These are phyloP conservation scores for Lavandula angustifolia DNA, from an alignment of 257 asterid species.

Conservation along the genomic window DNA sequence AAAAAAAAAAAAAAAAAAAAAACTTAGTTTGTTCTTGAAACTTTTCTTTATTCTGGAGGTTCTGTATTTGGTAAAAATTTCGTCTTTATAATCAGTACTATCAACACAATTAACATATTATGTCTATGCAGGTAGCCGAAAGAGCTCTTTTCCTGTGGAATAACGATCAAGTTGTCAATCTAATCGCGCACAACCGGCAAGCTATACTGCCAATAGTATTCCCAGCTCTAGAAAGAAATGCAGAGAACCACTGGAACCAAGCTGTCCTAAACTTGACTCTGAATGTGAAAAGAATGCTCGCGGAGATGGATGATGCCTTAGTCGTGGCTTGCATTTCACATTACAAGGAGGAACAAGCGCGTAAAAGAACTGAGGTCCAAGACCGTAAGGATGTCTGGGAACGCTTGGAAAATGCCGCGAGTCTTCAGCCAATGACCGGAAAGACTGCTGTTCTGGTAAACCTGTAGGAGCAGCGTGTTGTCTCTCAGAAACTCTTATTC, in stretches of 20 bases:
- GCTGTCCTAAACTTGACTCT: slow-evolving; percentile 67
- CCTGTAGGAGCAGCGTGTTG: slow-evolving; percentile 13
- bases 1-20: too few relatives aligned
- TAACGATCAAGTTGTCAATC: slow-evolving; percentile 64
- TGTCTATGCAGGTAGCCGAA: slow-evolving; percentile 73
- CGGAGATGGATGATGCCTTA: slow-evolving; percentile 73
- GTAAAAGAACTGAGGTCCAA: slow-evolving; percentile 36
- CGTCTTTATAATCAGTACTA: not conserved
- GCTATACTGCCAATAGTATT: slow-evolving; percentile 69
- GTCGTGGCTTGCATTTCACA: slow-evolving; percentile 56
- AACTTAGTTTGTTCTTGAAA: not conserved
- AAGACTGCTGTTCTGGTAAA: slow-evolving; percentile 72
- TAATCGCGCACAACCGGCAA: slow-evolving; percentile 71
- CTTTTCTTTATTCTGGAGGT: not conserved
- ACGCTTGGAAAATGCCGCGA: slow-evolving; percentile 58
- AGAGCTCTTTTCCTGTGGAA: slow-evolving; percentile 86
- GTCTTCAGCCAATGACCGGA: slow-evolving; percentile 60
- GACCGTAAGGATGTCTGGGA: slow-evolving; percentile 65
- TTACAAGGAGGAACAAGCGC: slow-evolving; percentile 53
- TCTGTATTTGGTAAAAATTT: not conserved
- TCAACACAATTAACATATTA: not conserved
- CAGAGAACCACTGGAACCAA: slow-evolving; percentile 78
- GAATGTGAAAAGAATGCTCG: slow-evolving; percentile 63
- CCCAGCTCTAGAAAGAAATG: slow-evolving; percentile 74
- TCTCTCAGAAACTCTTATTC: not conserved